These are phyloP conservation scores for Piloderma croceum DNA, from an alignment of 768 basidiomycete species.

Conservation along the genomic window DNA sequence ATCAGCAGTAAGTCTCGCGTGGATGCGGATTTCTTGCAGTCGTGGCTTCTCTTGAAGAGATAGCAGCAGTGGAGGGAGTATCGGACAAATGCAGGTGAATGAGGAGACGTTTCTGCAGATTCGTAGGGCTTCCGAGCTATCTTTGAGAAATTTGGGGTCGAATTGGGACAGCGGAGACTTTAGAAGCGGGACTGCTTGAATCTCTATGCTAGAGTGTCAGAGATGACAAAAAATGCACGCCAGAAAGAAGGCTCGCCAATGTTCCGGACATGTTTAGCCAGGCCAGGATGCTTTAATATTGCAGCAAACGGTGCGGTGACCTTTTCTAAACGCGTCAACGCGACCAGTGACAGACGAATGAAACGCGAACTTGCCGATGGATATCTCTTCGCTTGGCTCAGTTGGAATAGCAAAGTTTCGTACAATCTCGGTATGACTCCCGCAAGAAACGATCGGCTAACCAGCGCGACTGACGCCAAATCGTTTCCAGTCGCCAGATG, in stretches of 20 bases:
- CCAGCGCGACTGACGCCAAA: slow-evolving; percentile 55
- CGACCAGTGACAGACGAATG: background rate
- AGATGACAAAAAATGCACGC: slow-evolving; percentile 1
- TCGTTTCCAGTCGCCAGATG: slow-evolving; percentile 46
- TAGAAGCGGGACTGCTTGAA: slow-evolving; percentile 41
- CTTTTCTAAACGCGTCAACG: slow-evolving; percentile 20
- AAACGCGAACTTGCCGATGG: slow-evolving; percentile 34
- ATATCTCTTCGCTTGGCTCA: slow-evolving; percentile 55
- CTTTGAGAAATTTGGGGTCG: slow-evolving; percentile 45
- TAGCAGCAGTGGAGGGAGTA: slow-evolving; percentile 46
- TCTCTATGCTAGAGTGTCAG: slow-evolving; percentile 34
- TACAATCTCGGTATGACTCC: slow-evolving; percentile 64
- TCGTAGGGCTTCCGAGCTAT: slow-evolving; percentile 44
- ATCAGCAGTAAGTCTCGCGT: slow-evolving; percentile 45
- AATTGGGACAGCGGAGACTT: slow-evolving; percentile 24
- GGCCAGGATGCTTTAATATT: slow-evolving; percentile 43
- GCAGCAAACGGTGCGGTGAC: slow-evolving; percentile 58
- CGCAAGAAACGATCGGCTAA: slow-evolving; percentile 59
- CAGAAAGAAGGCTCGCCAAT: slow-evolving; percentile 39
- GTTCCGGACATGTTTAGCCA: slow-evolving; percentile 53
- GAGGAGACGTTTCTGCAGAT: slow-evolving; percentile 47
- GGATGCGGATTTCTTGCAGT: slow-evolving; percentile 44
- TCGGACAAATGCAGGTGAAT: slow-evolving; percentile 49
- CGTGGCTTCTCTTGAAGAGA: slow-evolving; percentile 39
- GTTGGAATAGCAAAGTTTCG: slow-evolving; percentile 46